Evolutionary conservation across 306 rosid genomes (phyloP), one percentile per base, ranked within the genome.

Genomic region (Cucurbita moschata): DNA sequence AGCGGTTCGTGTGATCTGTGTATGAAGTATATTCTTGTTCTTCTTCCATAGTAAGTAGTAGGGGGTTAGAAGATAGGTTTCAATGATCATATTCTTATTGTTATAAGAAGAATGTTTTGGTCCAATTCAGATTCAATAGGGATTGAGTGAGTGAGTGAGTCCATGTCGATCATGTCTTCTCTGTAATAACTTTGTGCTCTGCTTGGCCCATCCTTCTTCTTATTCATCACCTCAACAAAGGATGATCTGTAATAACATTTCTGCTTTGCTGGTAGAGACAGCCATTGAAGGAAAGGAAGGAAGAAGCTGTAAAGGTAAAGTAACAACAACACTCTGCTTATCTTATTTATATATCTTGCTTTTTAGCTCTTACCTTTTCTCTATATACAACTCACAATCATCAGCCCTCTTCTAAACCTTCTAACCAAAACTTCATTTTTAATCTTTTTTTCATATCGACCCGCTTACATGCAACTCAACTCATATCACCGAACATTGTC

Each of bases 41-140:
- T 83, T 86, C 75, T 81, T 91, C 88, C 83, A 75, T 77, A 82
- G 77, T 87, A 87, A 30, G 35, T 30, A 30, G 35, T 30, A 3
- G 35, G 53, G 53, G 97, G 86, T 84, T 76, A 67, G 59, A 80
- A 6, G 14, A 12, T 30, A 30, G 35, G 35, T 30, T 76, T 37
- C 11, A 72, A 49, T 62, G 19, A 64, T 64, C 60, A 65, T 85
- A 82, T 86, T 81, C 89, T 77, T 85, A 77, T 78, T 85, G 75
- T 77, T 77, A 75, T 78, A 62, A 70, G 76, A 84, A 53, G 76
- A 84, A 53, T 79, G 82, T 82, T 79, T 77, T 88, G 77, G 80
- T 83, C 83, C 56, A 72, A 59, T 82, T 86, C 79, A 77, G 82
- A 80, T 76, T 86, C 81, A 88, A 90, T 90, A 82, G 83, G 81